phyloP scores from a whole-genome alignment of 805 yeast genomes.

The Yamadazyma sp. region DNA sequence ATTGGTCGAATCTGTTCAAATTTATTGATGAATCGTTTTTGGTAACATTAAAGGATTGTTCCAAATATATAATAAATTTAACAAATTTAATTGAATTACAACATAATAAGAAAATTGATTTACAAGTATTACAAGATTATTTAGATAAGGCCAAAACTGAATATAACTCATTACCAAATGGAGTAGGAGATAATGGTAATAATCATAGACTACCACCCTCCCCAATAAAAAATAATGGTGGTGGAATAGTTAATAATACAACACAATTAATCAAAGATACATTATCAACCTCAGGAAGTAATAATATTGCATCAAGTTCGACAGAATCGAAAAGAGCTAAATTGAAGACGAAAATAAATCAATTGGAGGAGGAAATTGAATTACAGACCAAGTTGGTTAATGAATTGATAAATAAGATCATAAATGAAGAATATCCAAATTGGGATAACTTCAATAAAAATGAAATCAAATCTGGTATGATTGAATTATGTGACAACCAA shows the following conservation, averaged over 20 bases:
- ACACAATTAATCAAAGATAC: conserved; percentile 49
- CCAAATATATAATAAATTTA: conserved; percentile 55
- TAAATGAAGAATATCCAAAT: conserved; percentile 51
- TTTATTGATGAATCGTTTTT: conserved; percentile 76
- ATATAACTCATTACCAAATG: conserved; percentile 32
- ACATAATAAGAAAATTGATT: conserved; percentile 88
- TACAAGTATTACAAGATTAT: conserved; percentile 82
- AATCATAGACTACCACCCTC: conserved; percentile 26
- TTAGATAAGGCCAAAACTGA: conserved; percentile 69
- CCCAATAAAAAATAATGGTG: conserved; percentile 24
- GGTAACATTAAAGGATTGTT: conserved; percentile 80
- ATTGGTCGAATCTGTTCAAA: conserved; percentile 41
- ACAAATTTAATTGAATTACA: conserved; percentile 70
- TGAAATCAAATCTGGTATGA: conserved; percentile 71
- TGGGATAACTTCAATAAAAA: conserved; percentile 79
- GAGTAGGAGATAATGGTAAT: conserved; percentile 8
- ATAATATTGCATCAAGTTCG: conserved; percentile 38
- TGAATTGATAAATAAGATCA: conserved; percentile 43
- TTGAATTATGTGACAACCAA: conserved; percentile 72
- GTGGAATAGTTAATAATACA: conserved; percentile 39
- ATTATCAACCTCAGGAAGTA: conserved; percentile 45
- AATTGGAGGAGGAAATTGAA: conserved; percentile 45
- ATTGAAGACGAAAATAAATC: conserved; percentile 39
- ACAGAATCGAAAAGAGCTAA: conserved; percentile 43
- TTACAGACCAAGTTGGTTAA: conserved; percentile 44